Conservation (phyloP, 148 eudicot species). For the Nepenthes gracilis region DNA sequence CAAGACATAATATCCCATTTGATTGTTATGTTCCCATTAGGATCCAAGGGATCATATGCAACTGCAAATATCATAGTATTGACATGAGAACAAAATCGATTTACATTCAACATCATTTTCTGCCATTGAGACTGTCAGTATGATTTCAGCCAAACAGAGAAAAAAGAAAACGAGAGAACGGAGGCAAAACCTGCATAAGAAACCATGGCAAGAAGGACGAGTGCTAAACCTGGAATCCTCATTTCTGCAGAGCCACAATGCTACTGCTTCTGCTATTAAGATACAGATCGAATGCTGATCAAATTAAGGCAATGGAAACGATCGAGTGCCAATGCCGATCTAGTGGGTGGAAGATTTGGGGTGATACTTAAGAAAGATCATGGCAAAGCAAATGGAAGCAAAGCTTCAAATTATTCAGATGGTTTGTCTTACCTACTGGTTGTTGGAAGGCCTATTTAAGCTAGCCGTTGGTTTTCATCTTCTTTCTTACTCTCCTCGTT, state of each 20-base stretch:
- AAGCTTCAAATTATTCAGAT: conserved; percentile 3
- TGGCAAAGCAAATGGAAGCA: background rate
- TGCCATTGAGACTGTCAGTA: background rate
- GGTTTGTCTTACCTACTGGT: conserved; percentile 38
- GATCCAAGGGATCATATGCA: conserved; percentile 90
- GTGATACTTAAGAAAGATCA: background rate
- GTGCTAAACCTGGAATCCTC: conserved; percentile 17
- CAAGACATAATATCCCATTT: conserved; percentile 87
- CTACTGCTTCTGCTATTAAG: too few species aligned
- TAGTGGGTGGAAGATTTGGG: background rate
- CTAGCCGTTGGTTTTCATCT: background rate
- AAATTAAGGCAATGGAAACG: too few species aligned
- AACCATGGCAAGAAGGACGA: conserved; percentile 22
- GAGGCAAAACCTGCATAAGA: conserved; percentile 29
- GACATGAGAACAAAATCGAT: background rate
- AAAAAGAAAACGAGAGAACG: background rate
- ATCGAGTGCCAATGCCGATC: background rate
- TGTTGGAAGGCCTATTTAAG: conserved; percentile 18
- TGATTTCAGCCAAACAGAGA: background rate
- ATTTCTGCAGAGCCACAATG: conserved; percentile 13
- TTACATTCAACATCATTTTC: too few species aligned
- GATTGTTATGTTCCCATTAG: conserved; percentile 77
- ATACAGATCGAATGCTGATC: background rate
- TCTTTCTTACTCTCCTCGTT: background rate
- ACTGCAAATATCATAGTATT: conserved; percentile 17